These are phyloP conservation scores for Fraxinus xanthoxyloides DNA, from an alignment of 305 asterid genomes.

Conservation along the genomic window DNA sequence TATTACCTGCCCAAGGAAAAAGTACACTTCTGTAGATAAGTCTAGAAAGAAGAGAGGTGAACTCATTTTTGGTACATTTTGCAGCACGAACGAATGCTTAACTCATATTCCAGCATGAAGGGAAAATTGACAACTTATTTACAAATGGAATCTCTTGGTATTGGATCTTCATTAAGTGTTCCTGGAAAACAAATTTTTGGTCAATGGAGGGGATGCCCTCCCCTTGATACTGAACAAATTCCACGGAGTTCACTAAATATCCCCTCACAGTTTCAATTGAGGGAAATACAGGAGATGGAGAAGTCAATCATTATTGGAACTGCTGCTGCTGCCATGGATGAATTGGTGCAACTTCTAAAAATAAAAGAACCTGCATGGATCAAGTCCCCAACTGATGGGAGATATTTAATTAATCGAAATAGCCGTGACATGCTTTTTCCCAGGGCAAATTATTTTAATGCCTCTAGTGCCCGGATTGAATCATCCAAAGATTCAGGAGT, in stretches of 20 bases:
- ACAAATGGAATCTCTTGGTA: slow-evolving; percentile 3
- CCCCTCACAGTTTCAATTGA: slow-evolving; percentile 5
- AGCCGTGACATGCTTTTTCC: slow-evolving; percentile 50
- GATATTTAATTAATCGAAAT: slow-evolving; percentile 40
- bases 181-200: slow-evolving; percentile 4
- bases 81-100: slow-evolving; percentile 27
- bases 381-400: slow-evolving; percentile 38
- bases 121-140: neutral
- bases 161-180: slow-evolving; percentile 3
- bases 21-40: neutral
- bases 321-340: slow-evolving; percentile 48
- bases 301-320: slow-evolving; percentile 35
- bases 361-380: slow-evolving; percentile 59
- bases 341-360: slow-evolving; percentile 48
- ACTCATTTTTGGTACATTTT: no score
- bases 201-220: no score
- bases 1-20: no score
- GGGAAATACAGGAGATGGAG: slow-evolving; percentile 17
- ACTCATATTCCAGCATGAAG: slow-evolving; percentile 18
- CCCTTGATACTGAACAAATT: no score
- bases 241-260: slow-evolving; percentile 10
- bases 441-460: slow-evolving; percentile 28
- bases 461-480: slow-evolving; percentile 33
- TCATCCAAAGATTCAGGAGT: slow-evolving; percentile 60
- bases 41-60: slow-evolving; percentile 27